Base-by-base conservation (phyloP, 768 basidiomycete species). In the Dentipellis sp. region DNA sequence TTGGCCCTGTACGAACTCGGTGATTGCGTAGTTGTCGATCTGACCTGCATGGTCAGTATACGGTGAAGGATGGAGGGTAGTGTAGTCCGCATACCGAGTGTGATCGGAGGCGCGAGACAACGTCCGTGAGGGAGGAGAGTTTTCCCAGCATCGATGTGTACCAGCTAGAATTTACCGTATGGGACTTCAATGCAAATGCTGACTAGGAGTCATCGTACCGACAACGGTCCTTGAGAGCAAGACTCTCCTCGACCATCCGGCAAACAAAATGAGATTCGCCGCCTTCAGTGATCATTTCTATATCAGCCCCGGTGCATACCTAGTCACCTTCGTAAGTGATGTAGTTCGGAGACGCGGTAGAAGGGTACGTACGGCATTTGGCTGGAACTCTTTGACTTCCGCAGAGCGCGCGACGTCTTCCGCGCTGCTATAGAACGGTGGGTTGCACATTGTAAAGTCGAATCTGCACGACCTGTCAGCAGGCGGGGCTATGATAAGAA, bases 61-160 rank as follows among this genome's bases (percentile, higher is more conserved):
- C 29, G 10, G 11, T 50, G 50, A 29, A 23, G 40, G 11, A 35
- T 42, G 47, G 38, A 1, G 17, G 7, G 21, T 50, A 36, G 40
- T 21, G 8, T 19, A 12, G 22, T 7, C 54, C 16, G 22, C 72
- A 17, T 58, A 83, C 85, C 39, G 71, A 65, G 10, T 74, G 54
- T 12, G 68, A 61, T 37, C 76, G 76, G 19, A 97, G 70, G 0
- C 76, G 66, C 1, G 72, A 71, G 0, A 92, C 79, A 7, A 97
- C 69, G 3, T 79, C 69, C 0, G 69, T 67, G 2, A 97, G 74
- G 2, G 91, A 91, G 0, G 88, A 80, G 68, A 86, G 73, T 63
- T 92, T 95, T 3, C 95, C 95, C 0, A 97, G 76, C 80, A 97
- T 86, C 4, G 91, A 91, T 0, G 94, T 94, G 64, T 84, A 97